Evolutionary conservation across 805 yeast genomes (phyloP).

Genomic region (Priceomyces carsonii): DNA sequence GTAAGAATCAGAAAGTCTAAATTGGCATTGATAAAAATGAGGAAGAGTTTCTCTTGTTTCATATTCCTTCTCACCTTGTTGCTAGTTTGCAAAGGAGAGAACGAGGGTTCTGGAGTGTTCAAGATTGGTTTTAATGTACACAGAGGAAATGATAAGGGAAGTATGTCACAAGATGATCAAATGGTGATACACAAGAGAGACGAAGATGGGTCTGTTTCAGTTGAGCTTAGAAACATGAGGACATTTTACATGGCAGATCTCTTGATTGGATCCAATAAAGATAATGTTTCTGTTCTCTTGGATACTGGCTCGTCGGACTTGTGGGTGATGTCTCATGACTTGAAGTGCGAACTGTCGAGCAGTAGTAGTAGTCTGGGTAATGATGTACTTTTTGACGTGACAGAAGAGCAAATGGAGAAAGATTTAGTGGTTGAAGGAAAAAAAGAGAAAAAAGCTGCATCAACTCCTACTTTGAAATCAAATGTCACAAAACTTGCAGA

Average conservation of each 20-base stretch:
- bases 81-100: too few relatives aligned
- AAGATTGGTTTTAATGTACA: conserved; percentile 20
- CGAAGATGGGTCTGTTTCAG: conserved; percentile 9
- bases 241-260: conserved; percentile 31
- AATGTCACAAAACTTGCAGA: not conserved
- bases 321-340: conserved; percentile 40
- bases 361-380: too few relatives aligned
- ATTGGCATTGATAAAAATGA: too few relatives aligned
- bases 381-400: not conserved
- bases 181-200: conserved; percentile 2
- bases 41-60: too few relatives aligned
- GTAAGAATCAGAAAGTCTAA: too few relatives aligned
- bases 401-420: not conserved
- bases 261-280: conserved; percentile 29
- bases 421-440: conserved; percentile 1
- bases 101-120: conserved; percentile 6
- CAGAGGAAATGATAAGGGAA: conserved; percentile 14
- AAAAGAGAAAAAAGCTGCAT: not conserved
- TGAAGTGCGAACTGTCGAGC: too few relatives aligned
- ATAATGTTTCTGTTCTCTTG: conserved; percentile 30
- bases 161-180: conserved; percentile 9
- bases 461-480: not conserved
- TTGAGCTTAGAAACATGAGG: conserved; percentile 17
- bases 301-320: conserved; percentile 47
- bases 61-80: too few relatives aligned